A percentile compares a stretch with the other conserved stretches of the same genome.
Evolutionary conservation across 495 filamentous ascomycete species (phyloP).

Genomic region (Cercophora newfieldiana): DNA sequence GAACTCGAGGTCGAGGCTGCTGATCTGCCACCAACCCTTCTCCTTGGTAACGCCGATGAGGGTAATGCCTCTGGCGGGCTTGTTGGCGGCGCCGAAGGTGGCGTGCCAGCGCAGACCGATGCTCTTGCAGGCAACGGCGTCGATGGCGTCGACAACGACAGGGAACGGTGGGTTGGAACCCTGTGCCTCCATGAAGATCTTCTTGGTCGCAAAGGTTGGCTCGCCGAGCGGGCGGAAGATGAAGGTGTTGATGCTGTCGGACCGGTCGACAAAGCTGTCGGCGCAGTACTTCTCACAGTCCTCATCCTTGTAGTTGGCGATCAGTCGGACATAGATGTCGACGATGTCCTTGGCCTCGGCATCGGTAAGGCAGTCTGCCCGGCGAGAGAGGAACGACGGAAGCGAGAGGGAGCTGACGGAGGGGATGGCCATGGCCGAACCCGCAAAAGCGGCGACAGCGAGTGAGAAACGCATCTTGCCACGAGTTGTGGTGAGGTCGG

Average conservation of each 20-base stretch:
- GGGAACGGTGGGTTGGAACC: slow-evolving; percentile 37
- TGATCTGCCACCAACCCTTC: slow-evolving; percentile 34
- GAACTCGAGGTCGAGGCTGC: slow-evolving; percentile 38
- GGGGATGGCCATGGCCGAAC: slow-evolving; percentile 31
- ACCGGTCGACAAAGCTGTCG: slow-evolving; percentile 35
- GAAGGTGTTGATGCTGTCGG: slow-evolving; percentile 44
- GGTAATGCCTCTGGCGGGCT: slow-evolving; percentile 35
- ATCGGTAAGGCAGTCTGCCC: slow-evolving; percentile 30
- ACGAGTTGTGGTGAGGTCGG: not conserved
- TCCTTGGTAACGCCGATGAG: slow-evolving; percentile 35
- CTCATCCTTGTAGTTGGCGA: slow-evolving; percentile 36
- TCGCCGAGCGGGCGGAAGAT: slow-evolving; percentile 35
- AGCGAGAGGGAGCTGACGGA: slow-evolving; percentile 17
- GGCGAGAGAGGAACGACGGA: slow-evolving; percentile 11
- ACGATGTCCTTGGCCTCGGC: slow-evolving; percentile 33
- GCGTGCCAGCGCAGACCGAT: slow-evolving; percentile 39
- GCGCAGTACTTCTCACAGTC: slow-evolving; percentile 41
- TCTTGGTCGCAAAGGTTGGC: slow-evolving; percentile 38
- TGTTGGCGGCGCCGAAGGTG: slow-evolving; percentile 37
- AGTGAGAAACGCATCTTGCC: slow-evolving; percentile 33
- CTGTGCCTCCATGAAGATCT: slow-evolving; percentile 40
- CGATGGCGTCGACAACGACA: slow-evolving; percentile 33
- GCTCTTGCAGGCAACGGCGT: slow-evolving; percentile 35
- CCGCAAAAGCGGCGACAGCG: slow-evolving; percentile 27
- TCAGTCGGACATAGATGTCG: slow-evolving; percentile 33